Conservation (phyloP, 164 flowering plant genomes). For the Houttuynia cordata region DNA sequence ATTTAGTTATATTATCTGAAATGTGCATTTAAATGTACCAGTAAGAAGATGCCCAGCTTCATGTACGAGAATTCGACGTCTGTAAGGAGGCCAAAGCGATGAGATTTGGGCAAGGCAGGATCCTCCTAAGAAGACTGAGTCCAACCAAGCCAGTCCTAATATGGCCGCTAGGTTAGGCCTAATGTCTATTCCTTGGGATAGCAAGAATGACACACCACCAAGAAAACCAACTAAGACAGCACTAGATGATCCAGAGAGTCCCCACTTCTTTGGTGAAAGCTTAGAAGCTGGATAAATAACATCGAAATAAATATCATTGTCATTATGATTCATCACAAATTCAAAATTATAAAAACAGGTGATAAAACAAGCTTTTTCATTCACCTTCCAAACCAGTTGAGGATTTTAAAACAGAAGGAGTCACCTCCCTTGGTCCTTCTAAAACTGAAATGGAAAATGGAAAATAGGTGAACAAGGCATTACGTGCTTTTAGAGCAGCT, state of each 20-base stretch:
- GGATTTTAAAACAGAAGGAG: conserved; percentile 62
- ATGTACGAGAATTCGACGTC: conserved; percentile 82
- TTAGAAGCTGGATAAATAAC: conserved; percentile 42
- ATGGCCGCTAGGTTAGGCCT: conserved; percentile 73
- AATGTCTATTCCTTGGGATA: conserved; percentile 75
- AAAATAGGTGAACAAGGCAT: background rate
- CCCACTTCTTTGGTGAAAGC: conserved; percentile 97
- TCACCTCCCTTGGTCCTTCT: conserved; percentile 79
- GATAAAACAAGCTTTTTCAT: background rate
- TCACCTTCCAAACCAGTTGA: conserved; percentile 89
- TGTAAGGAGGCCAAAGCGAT: conserved; percentile 87
- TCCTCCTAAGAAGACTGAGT: conserved; percentile 83
- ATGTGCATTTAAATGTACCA: conserved; percentile 24
- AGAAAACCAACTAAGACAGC: conserved; percentile 42
- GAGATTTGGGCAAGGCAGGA: conserved; percentile 78
- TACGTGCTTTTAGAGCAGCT: background rate
- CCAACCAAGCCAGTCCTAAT: conserved; percentile 59
- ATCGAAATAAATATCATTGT: background rate
- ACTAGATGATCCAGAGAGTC: conserved; percentile 64
- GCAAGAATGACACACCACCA: conserved; percentile 59
- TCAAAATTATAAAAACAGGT: background rate
- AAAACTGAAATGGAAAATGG: conserved; percentile 40
- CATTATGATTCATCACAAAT: background rate
- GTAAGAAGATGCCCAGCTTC: conserved; percentile 96
- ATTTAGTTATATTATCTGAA: background rate